Conservation (phyloP, 257 asterid genomes). For the Scutellaria baicalensis region DNA sequence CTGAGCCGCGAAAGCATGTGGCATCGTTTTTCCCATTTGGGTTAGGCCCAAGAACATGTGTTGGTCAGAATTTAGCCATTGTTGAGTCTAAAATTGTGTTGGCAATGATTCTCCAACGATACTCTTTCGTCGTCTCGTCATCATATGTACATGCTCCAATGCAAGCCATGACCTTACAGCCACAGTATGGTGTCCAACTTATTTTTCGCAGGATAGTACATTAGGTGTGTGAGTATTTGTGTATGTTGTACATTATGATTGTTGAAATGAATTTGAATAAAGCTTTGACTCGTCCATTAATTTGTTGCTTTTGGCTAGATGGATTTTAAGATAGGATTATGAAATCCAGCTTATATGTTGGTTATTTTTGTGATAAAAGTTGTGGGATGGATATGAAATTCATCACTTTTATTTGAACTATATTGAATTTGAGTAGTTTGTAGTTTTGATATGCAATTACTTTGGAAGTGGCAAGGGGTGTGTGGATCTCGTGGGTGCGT, state of each 20-base stretch:
- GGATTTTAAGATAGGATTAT: too few relatives aligned
- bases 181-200: constrained; percentile 57
- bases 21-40: constrained; percentile 68
- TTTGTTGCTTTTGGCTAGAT: too few relatives aligned
- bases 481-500: too few relatives aligned
- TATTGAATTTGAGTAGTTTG: too few relatives aligned
- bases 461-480: too few relatives aligned
- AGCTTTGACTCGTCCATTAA: too few relatives aligned
- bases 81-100: constrained; percentile 55
- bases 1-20: constrained; percentile 35
- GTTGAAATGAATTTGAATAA: background rate
- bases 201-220: constrained; percentile 27
- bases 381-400: too few relatives aligned
- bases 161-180: constrained; percentile 48
- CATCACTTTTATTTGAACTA: too few relatives aligned
- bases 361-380: too few relatives aligned
- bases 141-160: constrained; percentile 68
- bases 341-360: too few relatives aligned
- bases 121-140: constrained; percentile 45
- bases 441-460: too few relatives aligned
- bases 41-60: constrained; percentile 57
- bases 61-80: constrained; percentile 63
- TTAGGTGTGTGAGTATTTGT: background rate
- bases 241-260: background rate
- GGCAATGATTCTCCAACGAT: constrained; percentile 40